These are phyloP conservation scores for Oehlia diaphana DNA, from an alignment of 192 early-diverging fungal species.

Conservation along the genomic window DNA sequence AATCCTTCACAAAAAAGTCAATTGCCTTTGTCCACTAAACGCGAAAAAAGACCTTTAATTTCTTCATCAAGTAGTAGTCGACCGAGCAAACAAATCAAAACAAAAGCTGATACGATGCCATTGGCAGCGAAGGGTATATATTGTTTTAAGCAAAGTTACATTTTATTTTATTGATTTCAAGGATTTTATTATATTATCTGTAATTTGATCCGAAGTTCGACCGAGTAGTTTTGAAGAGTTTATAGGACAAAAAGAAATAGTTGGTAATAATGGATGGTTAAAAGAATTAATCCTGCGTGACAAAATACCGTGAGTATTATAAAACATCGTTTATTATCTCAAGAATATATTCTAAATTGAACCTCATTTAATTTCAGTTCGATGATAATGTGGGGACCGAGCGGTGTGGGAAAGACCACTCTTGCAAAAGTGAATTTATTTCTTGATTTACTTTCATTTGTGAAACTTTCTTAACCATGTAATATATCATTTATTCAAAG, in stretches of 20 bases:
- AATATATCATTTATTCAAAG: background rate
- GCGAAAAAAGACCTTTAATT: background rate
- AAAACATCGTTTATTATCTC: background rate
- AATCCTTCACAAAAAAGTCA: background rate
- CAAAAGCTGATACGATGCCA: background rate
- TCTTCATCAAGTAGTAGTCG: background rate
- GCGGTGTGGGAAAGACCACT: constrained; percentile 43
- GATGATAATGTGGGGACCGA: constrained; percentile 73
- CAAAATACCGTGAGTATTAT: constrained; percentile 48
- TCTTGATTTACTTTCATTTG: background rate
- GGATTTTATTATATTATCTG: background rate
- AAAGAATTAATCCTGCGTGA: constrained; percentile 65
- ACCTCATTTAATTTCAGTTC: constrained; percentile 37
- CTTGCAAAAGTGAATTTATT: constrained; percentile 31
- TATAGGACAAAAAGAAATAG: constrained; percentile 69
- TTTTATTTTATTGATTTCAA: background rate
- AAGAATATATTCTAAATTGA: background rate
- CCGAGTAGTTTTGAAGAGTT: constrained; percentile 63
- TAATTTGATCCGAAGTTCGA: constrained; percentile 38
- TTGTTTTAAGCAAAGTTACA: background rate
- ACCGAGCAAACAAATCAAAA: background rate
- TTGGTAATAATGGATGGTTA: constrained; percentile 66
- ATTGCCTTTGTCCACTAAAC: background rate
- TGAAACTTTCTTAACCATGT: background rate
- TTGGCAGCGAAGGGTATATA: background rate